Percentiles rank a stretch among this genome's conserved stretches.
Conservation (phyloP, 495 filamentous ascomycete species). For the Trichocladium uniseriatum region DNA sequence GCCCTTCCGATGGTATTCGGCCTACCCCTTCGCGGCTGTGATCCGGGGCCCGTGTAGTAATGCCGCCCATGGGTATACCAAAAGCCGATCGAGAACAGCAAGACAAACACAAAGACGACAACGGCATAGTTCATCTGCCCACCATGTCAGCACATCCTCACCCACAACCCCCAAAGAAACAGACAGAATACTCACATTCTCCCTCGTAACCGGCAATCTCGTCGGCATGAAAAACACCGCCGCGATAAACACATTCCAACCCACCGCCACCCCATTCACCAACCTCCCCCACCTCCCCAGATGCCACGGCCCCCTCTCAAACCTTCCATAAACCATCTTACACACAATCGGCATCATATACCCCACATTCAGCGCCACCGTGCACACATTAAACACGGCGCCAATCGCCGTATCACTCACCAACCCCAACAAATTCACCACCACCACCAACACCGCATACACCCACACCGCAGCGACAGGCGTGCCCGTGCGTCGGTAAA, state of each 20-base stretch:
- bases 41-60: conserved; percentile 45
- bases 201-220: conserved; percentile 40
- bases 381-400: conserved; percentile 55
- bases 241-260: conserved; percentile 53
- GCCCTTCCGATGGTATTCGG: neutral
- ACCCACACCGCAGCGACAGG: conserved; percentile 55
- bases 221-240: conserved; percentile 56
- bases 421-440: conserved; percentile 55
- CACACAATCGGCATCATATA: conserved; percentile 55
- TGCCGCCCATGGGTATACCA: conserved; percentile 42
- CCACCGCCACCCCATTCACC: conserved; percentile 45
- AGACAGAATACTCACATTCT: conserved; percentile 26
- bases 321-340: conserved; percentile 48
- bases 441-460: conserved; percentile 46
- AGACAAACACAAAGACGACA: conserved; percentile 39
- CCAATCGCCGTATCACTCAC: conserved; percentile 51
- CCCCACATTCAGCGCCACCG: conserved; percentile 54
- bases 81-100: conserved; percentile 36
- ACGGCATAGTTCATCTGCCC: conserved; percentile 37
- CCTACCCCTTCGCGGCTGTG: neutral
- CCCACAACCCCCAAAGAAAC: neutral
- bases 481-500: conserved; percentile 44
- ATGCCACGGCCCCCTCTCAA: conserved; percentile 53
- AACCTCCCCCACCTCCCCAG: conserved; percentile 38
- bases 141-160: conserved; percentile 2